Evolutionary conservation across 441 rosid species (phyloP).

Genomic region (Rhodomyrtus psidioides): DNA sequence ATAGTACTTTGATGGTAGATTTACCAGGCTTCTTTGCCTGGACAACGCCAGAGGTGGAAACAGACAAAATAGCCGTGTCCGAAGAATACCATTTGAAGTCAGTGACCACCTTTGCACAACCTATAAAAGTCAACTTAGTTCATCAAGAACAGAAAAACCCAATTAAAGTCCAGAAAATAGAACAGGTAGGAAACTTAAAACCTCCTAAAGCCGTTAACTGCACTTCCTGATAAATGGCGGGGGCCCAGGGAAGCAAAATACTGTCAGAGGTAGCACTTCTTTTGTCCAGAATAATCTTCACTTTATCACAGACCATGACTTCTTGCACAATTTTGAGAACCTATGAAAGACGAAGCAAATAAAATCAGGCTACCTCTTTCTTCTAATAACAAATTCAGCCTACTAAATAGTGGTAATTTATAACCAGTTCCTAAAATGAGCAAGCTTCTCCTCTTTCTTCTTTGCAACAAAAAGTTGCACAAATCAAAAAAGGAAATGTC

Average conservation of each 20-base stretch:
- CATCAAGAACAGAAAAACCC: not conserved
- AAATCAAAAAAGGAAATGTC: not conserved
- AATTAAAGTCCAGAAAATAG: not conserved
- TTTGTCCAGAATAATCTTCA: constrained; percentile 44
- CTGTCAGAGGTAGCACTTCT: constrained; percentile 24
- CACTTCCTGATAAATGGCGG: constrained; percentile 76
- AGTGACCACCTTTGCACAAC: constrained; percentile 72
- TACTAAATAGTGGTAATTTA: not conserved
- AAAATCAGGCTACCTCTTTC: not conserved
- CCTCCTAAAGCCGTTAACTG: constrained; percentile 83
- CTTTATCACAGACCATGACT: constrained; percentile 71
- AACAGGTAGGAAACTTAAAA: constrained; percentile 14
- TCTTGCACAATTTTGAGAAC: constrained; percentile 75
- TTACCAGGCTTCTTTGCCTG: constrained; percentile 92
- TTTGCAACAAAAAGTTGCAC: not conserved
- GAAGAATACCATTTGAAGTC: constrained; percentile 96
- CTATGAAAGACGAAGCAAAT: constrained; percentile 19
- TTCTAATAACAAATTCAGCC: not conserved
- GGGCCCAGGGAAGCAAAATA: constrained; percentile 89
- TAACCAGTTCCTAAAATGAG: not conserved
- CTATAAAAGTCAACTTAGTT: constrained; percentile 24
- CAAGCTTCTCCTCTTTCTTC: not conserved
- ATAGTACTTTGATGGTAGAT: constrained; percentile 73
- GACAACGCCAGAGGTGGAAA: constrained; percentile 72
- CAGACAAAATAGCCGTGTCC: constrained; percentile 47